These are phyloP conservation scores for Staphylotrichum tortipilum DNA, from an alignment of 495 filamentous ascomycete genomes.

Conservation along the genomic window DNA sequence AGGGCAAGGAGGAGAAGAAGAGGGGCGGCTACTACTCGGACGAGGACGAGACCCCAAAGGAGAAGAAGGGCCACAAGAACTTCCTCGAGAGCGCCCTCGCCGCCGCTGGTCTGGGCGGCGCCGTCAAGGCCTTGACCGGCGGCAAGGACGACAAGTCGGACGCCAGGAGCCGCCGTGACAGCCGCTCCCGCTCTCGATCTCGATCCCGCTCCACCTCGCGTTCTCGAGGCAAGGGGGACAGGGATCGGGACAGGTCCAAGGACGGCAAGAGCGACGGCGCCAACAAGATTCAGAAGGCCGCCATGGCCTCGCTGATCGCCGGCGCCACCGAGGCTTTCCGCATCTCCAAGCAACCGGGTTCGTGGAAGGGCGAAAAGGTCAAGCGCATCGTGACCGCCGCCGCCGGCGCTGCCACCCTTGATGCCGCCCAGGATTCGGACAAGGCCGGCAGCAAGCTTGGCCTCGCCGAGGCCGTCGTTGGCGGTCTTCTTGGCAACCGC, in stretches of 20 bases:
- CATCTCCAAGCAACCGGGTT: constrained; percentile 72
- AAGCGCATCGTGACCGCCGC: constrained; percentile 83
- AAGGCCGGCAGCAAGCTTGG: constrained; percentile 57
- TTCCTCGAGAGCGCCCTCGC: constrained; percentile 62
- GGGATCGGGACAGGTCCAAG: no score
- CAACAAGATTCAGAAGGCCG: constrained; percentile 71
- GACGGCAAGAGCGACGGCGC: constrained; percentile 38
- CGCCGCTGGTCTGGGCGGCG: constrained; percentile 58
- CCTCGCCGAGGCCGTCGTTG: constrained; percentile 67
- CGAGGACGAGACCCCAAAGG: constrained; percentile 43
- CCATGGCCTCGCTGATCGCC: constrained; percentile 75
- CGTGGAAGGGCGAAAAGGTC: constrained; percentile 77
- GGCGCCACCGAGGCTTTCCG: constrained; percentile 85
- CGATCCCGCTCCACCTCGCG: constrained; percentile 37
- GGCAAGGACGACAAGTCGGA: constrained; percentile 45
- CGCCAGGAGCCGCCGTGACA: constrained; percentile 42
- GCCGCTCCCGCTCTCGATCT: constrained; percentile 39
- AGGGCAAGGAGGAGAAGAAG: constrained; percentile 40
- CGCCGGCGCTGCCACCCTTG: constrained; percentile 72
- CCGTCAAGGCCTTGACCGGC: constrained; percentile 44
- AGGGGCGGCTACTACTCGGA: constrained; percentile 44
- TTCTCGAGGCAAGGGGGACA: constrained; percentile 38
- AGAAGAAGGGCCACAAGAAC: constrained; percentile 55
- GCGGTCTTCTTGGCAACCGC: constrained; percentile 74
- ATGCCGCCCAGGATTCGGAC: constrained; percentile 67